Percentiles rank a stretch among this genome's conserved stretches.
phyloP scores from a whole-genome alignment of 768 basidiomycete species.

The Tubosaeta sp. region DNA sequence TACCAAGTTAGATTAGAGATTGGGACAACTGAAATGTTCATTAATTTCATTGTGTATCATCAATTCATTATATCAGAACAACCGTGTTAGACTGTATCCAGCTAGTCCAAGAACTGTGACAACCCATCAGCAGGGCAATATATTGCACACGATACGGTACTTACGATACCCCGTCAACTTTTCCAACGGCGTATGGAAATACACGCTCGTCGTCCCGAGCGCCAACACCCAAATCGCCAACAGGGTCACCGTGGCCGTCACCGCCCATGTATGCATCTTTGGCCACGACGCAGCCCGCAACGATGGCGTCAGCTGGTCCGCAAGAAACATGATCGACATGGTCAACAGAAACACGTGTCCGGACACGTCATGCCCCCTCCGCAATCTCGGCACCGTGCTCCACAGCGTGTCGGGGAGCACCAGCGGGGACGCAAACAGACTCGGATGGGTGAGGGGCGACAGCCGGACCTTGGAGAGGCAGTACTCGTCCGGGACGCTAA shows the following conservation, averaged over 20 bases:
- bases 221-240: conserved; percentile 71
- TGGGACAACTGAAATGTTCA: no score
- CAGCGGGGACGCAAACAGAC: conserved; percentile 48
- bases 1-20: background rate
- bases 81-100: conserved; percentile 31
- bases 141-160: conserved; percentile 28
- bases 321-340: conserved; percentile 71
- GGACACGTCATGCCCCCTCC: conserved; percentile 86
- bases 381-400: conserved; percentile 55
- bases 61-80: conserved; percentile 7
- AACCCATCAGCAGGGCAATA: background rate
- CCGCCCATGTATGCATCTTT: conserved; percentile 43
- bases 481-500: conserved; percentile 52
- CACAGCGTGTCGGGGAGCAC: conserved; percentile 38
- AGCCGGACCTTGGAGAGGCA: conserved; percentile 52
- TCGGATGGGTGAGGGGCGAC: conserved; percentile 58
- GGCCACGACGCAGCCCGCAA: conserved; percentile 41
- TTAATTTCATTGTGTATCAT: background rate
- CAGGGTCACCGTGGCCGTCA: conserved; percentile 43
- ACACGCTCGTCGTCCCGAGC: conserved; percentile 74
- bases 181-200: conserved; percentile 87
- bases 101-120: conserved; percentile 36
- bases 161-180: conserved; percentile 82
- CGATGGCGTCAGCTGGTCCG: conserved; percentile 65
- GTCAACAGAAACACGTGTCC: conserved; percentile 91